Evolutionary conservation across 257 asterid species (phyloP).

Genomic region (Avicennia marina): DNA sequence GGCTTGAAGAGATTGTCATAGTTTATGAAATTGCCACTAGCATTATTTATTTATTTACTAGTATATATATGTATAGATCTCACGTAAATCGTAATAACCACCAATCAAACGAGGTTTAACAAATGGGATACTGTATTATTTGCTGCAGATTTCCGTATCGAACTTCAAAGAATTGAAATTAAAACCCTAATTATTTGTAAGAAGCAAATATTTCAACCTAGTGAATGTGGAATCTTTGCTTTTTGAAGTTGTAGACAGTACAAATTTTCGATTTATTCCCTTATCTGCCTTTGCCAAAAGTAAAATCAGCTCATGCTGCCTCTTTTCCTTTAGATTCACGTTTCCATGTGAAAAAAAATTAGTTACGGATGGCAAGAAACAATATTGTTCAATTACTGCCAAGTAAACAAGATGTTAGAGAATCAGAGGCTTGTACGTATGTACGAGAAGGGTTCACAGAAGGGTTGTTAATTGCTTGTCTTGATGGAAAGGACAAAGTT

Average conservation of each 20-base stretch:
- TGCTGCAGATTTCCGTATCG: too few species aligned
- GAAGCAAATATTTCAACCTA: neutral
- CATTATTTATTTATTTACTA: neutral
- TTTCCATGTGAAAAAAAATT: conserved; percentile 25
- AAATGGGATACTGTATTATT: too few species aligned
- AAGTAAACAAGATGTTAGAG: conserved; percentile 8
- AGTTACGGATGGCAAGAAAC: conserved; percentile 23
- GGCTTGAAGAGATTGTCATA: neutral
- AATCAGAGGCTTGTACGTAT: too few species aligned
- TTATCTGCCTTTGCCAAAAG: neutral
- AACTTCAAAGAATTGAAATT: too few species aligned
- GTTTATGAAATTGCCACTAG: neutral
- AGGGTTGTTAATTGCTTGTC: neutral
- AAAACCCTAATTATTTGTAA: too few species aligned
- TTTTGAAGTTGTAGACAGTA: too few species aligned
- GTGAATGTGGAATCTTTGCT: too few species aligned
- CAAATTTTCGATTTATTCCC: too few species aligned
- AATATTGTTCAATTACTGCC: conserved; percentile 27
- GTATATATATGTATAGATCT: too few species aligned
- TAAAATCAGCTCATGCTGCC: neutral
- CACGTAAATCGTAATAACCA: too few species aligned
- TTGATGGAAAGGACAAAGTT: conserved; percentile 28
- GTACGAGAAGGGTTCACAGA: neutral
- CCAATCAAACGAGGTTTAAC: too few species aligned
- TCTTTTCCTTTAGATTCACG: neutral